Conservation (phyloP, 164 flowering plant species). For the Magnolia changhungtana region DNA sequence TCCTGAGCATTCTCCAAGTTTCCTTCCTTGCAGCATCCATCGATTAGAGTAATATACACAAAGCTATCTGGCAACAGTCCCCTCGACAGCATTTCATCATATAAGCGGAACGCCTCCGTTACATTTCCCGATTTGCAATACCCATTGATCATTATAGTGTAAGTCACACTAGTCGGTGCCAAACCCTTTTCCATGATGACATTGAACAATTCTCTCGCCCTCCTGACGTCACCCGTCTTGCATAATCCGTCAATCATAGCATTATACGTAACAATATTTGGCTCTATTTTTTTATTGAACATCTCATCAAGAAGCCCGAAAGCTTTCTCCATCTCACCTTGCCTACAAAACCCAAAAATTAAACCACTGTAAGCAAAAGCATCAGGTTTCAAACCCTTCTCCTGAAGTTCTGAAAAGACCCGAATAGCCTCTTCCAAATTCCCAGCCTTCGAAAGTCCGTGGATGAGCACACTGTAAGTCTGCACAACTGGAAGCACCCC, state of each 20-base stretch:
- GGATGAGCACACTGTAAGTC: constrained; percentile 49
- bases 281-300: constrained; percentile 47
- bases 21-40: constrained; percentile 61
- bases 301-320: constrained; percentile 49
- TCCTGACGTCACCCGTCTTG: constrained; percentile 48
- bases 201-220: constrained; percentile 52
- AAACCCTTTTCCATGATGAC: constrained; percentile 42
- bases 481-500: constrained; percentile 46
- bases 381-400: constrained; percentile 56
- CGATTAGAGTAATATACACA: constrained; percentile 50
- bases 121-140: constrained; percentile 56
- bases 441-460: constrained; percentile 56
- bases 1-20: constrained; percentile 52
- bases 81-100: constrained; percentile 45
- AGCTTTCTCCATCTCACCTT: constrained; percentile 49
- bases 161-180: constrained; percentile 48
- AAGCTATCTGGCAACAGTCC: constrained; percentile 49
- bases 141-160: constrained; percentile 61
- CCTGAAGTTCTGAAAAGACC: constrained; percentile 43
- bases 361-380: constrained; percentile 51
- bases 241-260: constrained; percentile 55
- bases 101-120: constrained; percentile 51
- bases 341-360: constrained; percentile 60
- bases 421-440: constrained; percentile 55
- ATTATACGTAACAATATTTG: constrained; percentile 65